phyloP scores from a whole-genome alignment of 805 yeast genomes.

The Wickerhamia fluorescens region DNA sequence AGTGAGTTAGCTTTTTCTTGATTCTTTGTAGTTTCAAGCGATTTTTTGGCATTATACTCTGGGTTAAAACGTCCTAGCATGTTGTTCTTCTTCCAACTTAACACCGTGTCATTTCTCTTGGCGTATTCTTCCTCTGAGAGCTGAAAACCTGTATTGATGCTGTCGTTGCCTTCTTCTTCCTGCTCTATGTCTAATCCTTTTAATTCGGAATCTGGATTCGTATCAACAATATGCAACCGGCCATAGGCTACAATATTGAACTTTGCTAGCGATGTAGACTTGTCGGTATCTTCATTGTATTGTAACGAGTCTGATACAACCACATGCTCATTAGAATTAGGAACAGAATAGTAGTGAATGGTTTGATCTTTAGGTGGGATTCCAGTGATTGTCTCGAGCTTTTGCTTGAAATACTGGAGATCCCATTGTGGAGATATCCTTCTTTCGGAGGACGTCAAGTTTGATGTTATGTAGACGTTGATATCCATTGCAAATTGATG shows the following conservation, averaged over 20 bases:
- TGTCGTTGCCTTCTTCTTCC: constrained; percentile 9
- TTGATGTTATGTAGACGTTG: constrained; percentile 54
- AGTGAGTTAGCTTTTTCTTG: constrained; percentile 22
- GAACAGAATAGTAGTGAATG: constrained; percentile 38
- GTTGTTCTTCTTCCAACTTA: constrained; percentile 68
- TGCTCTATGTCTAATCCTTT: constrained; percentile 20
- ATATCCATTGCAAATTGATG: constrained; percentile 30
- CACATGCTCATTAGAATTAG: constrained; percentile 28
- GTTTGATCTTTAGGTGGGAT: constrained; percentile 53
- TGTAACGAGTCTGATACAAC: constrained; percentile 14
- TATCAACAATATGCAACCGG: constrained; percentile 53
- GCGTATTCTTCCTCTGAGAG: constrained; percentile 59
- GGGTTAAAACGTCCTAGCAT: constrained; percentile 72
- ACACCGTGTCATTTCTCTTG: constrained; percentile 52
- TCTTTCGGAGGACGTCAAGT: constrained; percentile 62
- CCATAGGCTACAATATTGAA: constrained; percentile 32
- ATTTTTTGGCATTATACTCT: constrained; percentile 23
- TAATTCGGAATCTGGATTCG: constrained; percentile 46
- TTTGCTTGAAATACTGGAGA: constrained; percentile 41
- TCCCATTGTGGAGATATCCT: constrained; percentile 59
- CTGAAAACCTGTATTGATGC: constrained; percentile 33
- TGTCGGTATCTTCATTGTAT: constrained; percentile 10
- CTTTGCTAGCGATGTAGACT: constrained; percentile 13
- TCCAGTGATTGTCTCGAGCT: constrained; percentile 69
- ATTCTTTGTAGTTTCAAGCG: constrained; percentile 20